phyloP scores from a whole-genome alignment of 345 rosid genomes.

The Eucalyptus decipiens region DNA sequence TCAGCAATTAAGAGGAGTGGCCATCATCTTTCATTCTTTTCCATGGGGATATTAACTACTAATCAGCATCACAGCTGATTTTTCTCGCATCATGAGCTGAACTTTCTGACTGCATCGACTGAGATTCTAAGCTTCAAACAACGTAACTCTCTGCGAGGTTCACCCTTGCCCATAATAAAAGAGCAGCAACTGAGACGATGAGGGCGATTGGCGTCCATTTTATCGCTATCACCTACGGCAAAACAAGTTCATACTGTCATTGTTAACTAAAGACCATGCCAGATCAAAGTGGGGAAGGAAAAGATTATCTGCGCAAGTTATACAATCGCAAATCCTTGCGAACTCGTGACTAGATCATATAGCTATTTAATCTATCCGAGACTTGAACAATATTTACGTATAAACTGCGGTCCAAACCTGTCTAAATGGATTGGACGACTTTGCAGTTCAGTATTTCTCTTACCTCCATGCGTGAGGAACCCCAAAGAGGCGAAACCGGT shows the following conservation, averaged over 20 bases:
- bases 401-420: not conserved
- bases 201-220: conserved; percentile 48
- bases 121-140: conserved; percentile 2
- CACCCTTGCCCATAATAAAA: conserved; percentile 27
- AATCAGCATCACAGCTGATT: not conserved
- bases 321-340: not conserved
- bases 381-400: not conserved
- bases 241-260: not conserved
- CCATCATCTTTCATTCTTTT: not conserved
- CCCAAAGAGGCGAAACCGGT: conserved; percentile 19
- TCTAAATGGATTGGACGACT: not conserved
- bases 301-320: not conserved
- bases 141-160: conserved; percentile 20
- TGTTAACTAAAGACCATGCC: not conserved
- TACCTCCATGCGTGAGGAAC: conserved; percentile 41
- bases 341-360: not conserved
- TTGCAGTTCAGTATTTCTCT: not conserved
- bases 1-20: not conserved
- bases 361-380: not conserved
- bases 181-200: conserved; percentile 9
- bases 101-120: not conserved
- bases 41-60: not conserved
- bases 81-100: not conserved
- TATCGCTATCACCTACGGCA: conserved; percentile 30
- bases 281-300: not conserved